These are phyloP conservation scores for Aphanomyces cochlioides DNA, from an alignment of 352 stramenopile species.

Conservation along the genomic window DNA sequence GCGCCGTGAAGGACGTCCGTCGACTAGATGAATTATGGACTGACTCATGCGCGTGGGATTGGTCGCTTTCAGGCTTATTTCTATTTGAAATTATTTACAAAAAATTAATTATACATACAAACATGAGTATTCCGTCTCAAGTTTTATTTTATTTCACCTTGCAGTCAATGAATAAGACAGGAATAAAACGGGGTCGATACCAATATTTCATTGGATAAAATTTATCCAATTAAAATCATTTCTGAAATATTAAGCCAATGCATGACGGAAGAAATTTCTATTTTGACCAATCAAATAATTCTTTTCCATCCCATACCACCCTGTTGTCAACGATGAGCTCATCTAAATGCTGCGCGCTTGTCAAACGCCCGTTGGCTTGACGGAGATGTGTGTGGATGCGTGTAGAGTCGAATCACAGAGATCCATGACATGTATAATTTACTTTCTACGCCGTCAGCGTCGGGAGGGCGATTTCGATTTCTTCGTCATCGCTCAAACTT, in stretches of 20 bases:
- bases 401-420: no score
- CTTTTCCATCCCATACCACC: no score
- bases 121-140: not conserved
- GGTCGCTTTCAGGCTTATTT: not conserved
- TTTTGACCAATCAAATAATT: no score
- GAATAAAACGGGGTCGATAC: no score
- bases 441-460: conserved; percentile 19
- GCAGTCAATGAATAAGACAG: not conserved
- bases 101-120: not conserved
- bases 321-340: no score
- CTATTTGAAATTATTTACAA: not conserved
- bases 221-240: not conserved
- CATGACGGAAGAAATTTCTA: no score
- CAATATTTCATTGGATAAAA: not conserved
- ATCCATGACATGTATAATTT: not conserved
- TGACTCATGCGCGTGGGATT: not conserved
- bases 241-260: not conserved
- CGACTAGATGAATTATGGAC: not conserved
- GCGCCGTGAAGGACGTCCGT: not conserved
- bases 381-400: no score
- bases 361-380: no score
- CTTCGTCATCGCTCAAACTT: conserved; percentile 20
- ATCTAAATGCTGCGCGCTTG: no score
- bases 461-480: conserved; percentile 22
- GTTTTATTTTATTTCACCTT: not conserved